Evolutionary conservation across 176 grass and related monocot species (phyloP).

Genomic region (Juncus inflexus): DNA sequence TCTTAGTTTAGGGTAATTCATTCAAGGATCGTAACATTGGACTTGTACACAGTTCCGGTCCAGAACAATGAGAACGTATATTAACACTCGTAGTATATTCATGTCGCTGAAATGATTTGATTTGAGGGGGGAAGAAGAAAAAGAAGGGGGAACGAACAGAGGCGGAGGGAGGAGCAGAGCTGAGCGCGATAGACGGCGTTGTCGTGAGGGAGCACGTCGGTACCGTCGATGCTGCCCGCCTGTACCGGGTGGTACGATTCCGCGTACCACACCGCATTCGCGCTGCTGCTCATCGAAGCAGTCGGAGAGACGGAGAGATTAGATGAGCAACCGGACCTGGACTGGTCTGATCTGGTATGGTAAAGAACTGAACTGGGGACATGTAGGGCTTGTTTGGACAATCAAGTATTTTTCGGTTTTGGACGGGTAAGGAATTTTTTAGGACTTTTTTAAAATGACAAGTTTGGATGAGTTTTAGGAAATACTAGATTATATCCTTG

Average conservation of each 20-base stretch:
- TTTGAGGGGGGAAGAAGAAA: background rate
- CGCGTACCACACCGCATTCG: conserved; percentile 74
- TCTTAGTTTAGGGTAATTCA: no score
- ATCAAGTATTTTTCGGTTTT: no score
- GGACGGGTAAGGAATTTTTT: no score
- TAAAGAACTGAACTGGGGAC: background rate
- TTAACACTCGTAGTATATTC: background rate
- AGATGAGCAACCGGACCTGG: background rate
- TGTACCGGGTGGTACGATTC: conserved; percentile 88
- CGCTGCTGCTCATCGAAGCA: conserved; percentile 29
- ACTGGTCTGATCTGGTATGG: background rate
- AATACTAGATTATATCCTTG: no score
- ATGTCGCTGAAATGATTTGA: no score
- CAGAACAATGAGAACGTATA: background rate
- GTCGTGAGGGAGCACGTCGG: conserved; percentile 83
- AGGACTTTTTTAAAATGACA: no score
- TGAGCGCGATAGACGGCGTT: conserved; percentile 82
- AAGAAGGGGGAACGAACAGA: conserved; percentile 38
- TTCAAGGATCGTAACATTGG: background rate
- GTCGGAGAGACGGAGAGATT: background rate
- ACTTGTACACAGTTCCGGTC: background rate
- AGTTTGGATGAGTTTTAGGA: no score
- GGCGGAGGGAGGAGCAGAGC: conserved; percentile 71
- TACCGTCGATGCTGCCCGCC: conserved; percentile 96
- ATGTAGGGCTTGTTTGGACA: no score